Conservation (phyloP, 306 rosid genomes). For the Styphnolobium japonicum region DNA sequence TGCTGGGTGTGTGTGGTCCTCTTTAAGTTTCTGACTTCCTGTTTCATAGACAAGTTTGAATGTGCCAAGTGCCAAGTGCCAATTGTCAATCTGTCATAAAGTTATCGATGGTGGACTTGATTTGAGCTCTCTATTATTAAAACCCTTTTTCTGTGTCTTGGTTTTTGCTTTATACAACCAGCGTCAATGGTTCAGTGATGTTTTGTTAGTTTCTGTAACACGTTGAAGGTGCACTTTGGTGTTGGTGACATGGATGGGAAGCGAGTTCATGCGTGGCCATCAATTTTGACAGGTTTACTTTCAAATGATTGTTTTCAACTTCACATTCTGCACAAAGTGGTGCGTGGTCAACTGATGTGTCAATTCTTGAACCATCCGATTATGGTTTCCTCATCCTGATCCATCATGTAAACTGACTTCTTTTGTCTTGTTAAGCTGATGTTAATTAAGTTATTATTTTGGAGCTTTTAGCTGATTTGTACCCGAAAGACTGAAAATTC, state of each 20-base stretch:
- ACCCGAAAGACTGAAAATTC: neutral
- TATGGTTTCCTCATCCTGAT: constrained; percentile 6
- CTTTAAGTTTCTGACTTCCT: neutral
- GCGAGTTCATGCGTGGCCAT: constrained; percentile 7
- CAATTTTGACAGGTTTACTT: neutral
- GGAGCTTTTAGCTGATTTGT: constrained; percentile 30
- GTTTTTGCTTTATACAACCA: neutral
- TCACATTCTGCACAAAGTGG: constrained; percentile 10
- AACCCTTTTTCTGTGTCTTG: neutral
- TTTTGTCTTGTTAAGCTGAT: constrained; percentile 8
- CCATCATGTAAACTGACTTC: neutral
- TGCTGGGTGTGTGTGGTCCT: neutral
- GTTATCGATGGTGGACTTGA: neutral
- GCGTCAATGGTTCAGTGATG: neutral
- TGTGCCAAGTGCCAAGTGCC: no score
- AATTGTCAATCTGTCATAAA: neutral
- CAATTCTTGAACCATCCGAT: constrained; percentile 39
- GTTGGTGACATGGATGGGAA: neutral
- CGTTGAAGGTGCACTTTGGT: neutral
- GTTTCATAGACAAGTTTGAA: neutral
- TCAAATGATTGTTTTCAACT: constrained; percentile 26
- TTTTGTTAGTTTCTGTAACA: neutral
- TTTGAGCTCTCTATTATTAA: neutral
- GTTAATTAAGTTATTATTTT: neutral
- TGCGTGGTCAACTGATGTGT: constrained; percentile 51